Evolutionary conservation across 306 rosid species (phyloP), one percentile per base, ranked within the genome.

Genomic region (Vicia villosa): DNA sequence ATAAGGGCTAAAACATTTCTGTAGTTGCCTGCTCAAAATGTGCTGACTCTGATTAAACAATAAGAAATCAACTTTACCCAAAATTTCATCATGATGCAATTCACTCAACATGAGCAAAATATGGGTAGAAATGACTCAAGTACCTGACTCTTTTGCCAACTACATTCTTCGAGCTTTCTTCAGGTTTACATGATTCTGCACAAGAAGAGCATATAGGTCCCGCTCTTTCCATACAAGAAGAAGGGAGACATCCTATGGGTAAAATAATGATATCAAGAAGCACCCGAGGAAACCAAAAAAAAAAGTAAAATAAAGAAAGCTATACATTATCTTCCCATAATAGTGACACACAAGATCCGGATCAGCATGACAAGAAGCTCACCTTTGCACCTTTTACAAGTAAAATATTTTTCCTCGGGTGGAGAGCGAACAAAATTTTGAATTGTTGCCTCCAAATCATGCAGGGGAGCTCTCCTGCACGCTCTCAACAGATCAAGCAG

Each of bases 321-420:
- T 21, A 26, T 7, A 57, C 10, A 51, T 12, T 10, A 30, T 45
- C 56, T 58, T 58, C 20, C 38, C 36, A 6, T 19, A 38, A 55
- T 37, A 38, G 46, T 47, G 17, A 3, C 81, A 20, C 46, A 47
- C 38, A 20, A 24, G 43, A 51, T 45, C 63, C 13, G 32, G 47
- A 67, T 43, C 43, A 46, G 58, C 55, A 32, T 38, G 63, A 43
- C 63, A 19, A 68, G 59, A 75, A 63, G 30, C 88, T 79, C 80
- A 93, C 97, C 98, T 85, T 82, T 83, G 83, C 98, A 90, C 49
- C 81, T 83, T 81, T 80, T 77, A 83, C 98, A 93, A 52, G 88
- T 86, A 69, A 88, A 82, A 72, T 76, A 72, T 65, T 84, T 88
- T 58, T 83, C 97, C 75, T 81, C 86, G 1, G 89, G 86, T 12